Percentiles rank a stretch among this genome's conserved stretches.
These are phyloP conservation scores for Xylaria cubensis DNA, from an alignment of 495 filamentous ascomycete genomes.

Conservation along the genomic window DNA sequence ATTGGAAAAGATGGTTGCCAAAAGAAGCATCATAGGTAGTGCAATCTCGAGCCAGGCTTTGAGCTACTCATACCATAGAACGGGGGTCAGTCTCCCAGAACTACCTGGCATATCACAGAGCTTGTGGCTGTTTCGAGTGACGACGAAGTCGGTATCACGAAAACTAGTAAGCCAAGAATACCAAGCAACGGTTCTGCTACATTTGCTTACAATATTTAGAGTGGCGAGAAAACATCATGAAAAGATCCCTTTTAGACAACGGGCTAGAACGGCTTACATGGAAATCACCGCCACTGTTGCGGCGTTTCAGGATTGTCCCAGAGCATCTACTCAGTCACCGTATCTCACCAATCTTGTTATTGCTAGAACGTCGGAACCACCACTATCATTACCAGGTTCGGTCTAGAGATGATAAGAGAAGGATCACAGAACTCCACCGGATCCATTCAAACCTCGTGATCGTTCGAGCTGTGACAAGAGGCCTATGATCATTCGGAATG, in stretches of 20 bases:
- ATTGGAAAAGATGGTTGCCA: not conserved
- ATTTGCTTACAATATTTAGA: conserved; percentile 2
- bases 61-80: not conserved
- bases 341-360: not conserved
- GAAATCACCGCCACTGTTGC: not conserved
- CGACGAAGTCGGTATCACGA: not conserved
- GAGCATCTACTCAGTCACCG: not conserved
- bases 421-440: not conserved
- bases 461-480: not conserved
- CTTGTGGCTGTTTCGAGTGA: not conserved
- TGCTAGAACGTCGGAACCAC: not conserved
- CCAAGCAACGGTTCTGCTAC: not conserved
- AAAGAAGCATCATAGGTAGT: not conserved
- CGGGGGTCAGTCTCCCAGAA: not conserved
- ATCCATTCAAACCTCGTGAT: not conserved
- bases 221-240: not conserved
- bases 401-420: not conserved
- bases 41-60: not conserved
- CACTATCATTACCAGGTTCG: not conserved
- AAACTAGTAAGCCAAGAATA: conserved; percentile 2
- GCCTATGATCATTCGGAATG: not conserved
- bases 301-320: not conserved
- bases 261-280: not conserved
- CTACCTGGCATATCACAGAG: not conserved
- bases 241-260: not conserved